phyloP scores from a whole-genome alignment of 352 stramenopile species.

The Pythium dissotocum region DNA sequence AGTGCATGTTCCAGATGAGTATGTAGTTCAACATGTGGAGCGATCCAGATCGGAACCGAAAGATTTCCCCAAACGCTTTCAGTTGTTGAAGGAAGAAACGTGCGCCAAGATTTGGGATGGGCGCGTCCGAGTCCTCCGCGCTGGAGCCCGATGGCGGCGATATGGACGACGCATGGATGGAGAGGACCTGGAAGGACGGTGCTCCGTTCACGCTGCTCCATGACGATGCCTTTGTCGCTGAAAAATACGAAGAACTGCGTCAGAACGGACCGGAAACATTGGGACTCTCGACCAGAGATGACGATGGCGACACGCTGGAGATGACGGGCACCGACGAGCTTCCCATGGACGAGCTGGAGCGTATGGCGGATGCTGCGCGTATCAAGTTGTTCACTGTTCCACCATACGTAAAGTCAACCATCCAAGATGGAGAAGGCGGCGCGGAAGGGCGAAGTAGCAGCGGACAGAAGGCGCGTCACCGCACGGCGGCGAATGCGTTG shows the following conservation, averaged over 20 bases:
- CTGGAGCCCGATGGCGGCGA: constrained; percentile 2
- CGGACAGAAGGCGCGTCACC: not conserved
- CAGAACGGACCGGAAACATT: constrained; percentile 5
- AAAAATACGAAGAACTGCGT: constrained; percentile 59
- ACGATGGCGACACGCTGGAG: constrained; percentile 32
- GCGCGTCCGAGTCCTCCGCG: constrained; percentile 5
- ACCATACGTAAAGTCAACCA: constrained; percentile 5
- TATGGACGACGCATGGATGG: constrained; percentile 15
- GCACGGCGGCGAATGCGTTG: constrained; percentile 14
- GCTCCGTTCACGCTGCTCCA: constrained; percentile 71
- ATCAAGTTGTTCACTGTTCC: constrained; percentile 48
- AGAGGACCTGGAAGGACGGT: constrained; percentile 33
- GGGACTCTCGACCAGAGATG: not conserved
- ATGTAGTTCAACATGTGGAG: not conserved
- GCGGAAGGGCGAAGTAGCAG: not conserved
- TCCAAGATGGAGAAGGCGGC: not conserved
- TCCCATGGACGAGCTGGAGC: constrained; percentile 58
- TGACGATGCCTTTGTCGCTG: constrained; percentile 64
- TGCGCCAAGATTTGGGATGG: constrained; percentile 2
- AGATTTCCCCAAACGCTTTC: not conserved
- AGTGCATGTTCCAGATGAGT: not conserved
- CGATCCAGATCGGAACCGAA: not conserved
- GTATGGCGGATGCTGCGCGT: constrained; percentile 51
- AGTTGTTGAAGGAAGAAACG: not conserved
- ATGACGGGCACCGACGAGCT: constrained; percentile 55